phyloP scores from a whole-genome alignment of 2,329 filamentous ascomycete species.

The Paecilomyces formosus region DNA sequence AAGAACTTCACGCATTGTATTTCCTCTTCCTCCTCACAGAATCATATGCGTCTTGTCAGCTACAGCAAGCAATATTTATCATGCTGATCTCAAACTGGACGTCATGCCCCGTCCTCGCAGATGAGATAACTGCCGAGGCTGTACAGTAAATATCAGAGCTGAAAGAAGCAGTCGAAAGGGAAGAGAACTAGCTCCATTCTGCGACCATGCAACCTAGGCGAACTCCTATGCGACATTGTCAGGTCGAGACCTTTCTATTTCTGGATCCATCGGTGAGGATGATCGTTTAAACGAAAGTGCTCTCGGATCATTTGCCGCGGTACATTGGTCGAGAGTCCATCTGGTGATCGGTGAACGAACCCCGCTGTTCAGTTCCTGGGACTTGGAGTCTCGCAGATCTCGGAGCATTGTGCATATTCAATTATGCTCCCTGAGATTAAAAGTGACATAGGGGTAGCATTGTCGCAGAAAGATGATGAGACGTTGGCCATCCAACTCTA shows the following conservation, averaged over 20 bases:
- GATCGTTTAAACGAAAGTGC: neutral
- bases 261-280: neutral
- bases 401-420: too few relatives aligned
- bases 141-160: neutral
- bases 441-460: too few relatives aligned
- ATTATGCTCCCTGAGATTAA: too few relatives aligned
- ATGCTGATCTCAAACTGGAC: too few relatives aligned
- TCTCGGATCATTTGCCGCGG: neutral
- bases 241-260: neutral
- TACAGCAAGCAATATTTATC: neutral
- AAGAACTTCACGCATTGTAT: neutral
- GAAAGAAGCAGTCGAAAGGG: neutral
- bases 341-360: neutral
- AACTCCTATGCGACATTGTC: neutral
- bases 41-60: neutral
- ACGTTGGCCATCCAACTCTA: too few relatives aligned
- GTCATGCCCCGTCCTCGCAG: too few relatives aligned
- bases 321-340: neutral
- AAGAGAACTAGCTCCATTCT: neutral
- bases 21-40: neutral
- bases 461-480: too few relatives aligned
- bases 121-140: neutral
- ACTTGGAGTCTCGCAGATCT: neutral
- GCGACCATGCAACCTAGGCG: neutral
- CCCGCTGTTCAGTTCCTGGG: neutral